Evolutionary conservation across 202 grass and related monocot species (phyloP).

Genomic region (Schoenoplectus tabernaemontani): DNA sequence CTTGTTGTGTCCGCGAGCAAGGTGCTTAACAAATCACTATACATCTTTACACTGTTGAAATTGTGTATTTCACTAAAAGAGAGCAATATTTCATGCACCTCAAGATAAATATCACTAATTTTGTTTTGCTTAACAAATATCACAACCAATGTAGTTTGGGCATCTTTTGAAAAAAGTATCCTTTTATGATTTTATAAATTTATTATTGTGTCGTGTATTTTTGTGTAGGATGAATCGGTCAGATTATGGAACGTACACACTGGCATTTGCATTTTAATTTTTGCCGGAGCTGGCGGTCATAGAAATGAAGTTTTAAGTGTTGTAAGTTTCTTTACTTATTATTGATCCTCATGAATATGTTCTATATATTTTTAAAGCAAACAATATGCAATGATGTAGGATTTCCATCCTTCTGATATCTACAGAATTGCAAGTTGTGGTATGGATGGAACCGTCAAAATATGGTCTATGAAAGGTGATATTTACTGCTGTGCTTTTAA

Average conservation of each 20-base stretch:
- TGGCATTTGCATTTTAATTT: conserved; percentile 90
- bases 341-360: neutral
- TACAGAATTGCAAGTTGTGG: conserved; percentile 91
- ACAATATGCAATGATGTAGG: conserved; percentile 37
- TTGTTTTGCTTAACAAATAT: neutral
- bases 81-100: neutral
- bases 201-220: conserved; percentile 12
- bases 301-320: conserved; percentile 97
- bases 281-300: conserved; percentile 91
- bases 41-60: neutral
- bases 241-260: conserved; percentile 96
- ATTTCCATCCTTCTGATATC: conserved; percentile 98
- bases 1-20: conserved; percentile 96
- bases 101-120: neutral
- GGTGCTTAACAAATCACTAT: conserved; percentile 29
- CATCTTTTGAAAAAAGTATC: neutral
- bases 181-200: conserved; percentile 14
- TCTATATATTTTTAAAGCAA: conserved; percentile 2
- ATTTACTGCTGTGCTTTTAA: neutral
- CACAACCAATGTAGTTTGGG: neutral
- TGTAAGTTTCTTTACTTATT: conserved; percentile 44
- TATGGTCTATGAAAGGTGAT: conserved; percentile 98
- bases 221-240: conserved; percentile 82
- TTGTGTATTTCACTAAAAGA: neutral
- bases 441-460: conserved; percentile 94